Percentiles rank a stretch among this genome's conserved stretches.
These are phyloP conservation scores for Apostasia ramifera DNA, from an alignment of 106 monocot species.

Conservation along the genomic window DNA sequence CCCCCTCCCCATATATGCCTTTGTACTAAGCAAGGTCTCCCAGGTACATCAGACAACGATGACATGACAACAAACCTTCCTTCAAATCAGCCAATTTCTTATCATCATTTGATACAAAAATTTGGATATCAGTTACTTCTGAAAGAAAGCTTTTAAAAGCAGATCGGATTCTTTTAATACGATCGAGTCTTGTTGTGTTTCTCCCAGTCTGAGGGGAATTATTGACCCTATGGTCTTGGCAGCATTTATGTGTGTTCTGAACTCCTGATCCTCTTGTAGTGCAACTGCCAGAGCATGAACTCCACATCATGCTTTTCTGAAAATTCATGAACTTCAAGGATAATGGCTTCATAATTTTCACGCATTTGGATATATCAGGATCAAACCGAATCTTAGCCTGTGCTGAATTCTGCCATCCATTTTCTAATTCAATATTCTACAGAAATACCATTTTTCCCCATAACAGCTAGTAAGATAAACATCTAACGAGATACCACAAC, in stretches of 20 bases:
- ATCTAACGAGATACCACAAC: no score
- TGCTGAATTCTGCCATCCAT: slow-evolving; percentile 52
- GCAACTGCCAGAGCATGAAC: slow-evolving; percentile 81
- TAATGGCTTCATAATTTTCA: slow-evolving; percentile 90
- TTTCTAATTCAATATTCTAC: slow-evolving; percentile 83
- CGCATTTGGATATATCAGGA: slow-evolving; percentile 82
- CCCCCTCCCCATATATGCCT: slow-evolving; percentile 82
- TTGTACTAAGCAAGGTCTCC: slow-evolving; percentile 98
- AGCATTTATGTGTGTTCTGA: slow-evolving; percentile 55
- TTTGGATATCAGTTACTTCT: slow-evolving; percentile 65
- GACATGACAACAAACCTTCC: slow-evolving; percentile 82
- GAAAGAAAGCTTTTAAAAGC: slow-evolving; percentile 86
- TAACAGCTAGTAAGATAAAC: no score
- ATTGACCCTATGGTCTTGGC: slow-evolving; percentile 31
- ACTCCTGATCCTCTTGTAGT: slow-evolving; percentile 92
- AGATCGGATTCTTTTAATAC: slow-evolving; percentile 62
- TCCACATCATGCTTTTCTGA: slow-evolving; percentile 79
- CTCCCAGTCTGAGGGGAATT: slow-evolving; percentile 34
- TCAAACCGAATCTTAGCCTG: slow-evolving; percentile 84
- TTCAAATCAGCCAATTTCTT: slow-evolving; percentile 53
- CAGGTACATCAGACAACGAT: slow-evolving; percentile 87
- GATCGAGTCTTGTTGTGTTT: slow-evolving; percentile 35
- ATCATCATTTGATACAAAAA: slow-evolving; percentile 42
- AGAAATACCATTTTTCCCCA: no score
- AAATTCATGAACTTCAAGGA: slow-evolving; percentile 83